These are phyloP conservation scores for Lenzites betulinus DNA, from an alignment of 768 basidiomycete genomes.

Conservation along the genomic window DNA sequence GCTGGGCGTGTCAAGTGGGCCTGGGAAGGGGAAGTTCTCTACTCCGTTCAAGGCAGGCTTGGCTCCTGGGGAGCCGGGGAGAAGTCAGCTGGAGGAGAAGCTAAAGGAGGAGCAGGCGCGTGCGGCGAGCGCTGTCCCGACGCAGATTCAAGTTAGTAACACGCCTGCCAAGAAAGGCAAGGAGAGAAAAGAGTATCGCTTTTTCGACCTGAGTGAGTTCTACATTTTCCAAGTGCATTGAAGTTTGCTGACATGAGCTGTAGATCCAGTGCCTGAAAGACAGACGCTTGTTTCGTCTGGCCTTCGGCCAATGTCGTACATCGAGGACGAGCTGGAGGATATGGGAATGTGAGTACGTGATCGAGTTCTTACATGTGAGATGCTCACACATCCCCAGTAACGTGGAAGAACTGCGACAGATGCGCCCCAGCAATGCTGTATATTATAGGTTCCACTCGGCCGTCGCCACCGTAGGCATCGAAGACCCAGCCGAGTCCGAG, in stretches of 20 bases:
- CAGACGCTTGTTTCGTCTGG: conserved; percentile 24
- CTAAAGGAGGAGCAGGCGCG: conserved; percentile 2
- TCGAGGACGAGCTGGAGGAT: conserved; percentile 21
- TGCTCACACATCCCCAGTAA: conserved; percentile 40
- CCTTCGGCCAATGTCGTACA: conserved; percentile 25
- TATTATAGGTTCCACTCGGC: conserved; percentile 60
- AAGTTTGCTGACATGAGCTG: background rate
- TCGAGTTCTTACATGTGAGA: no score
- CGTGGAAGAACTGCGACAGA: conserved; percentile 50
- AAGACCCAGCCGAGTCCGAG: conserved; percentile 13
- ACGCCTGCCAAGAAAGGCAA: conserved; percentile 18
- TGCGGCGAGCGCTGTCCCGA: background rate
- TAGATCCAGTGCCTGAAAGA: conserved; percentile 19
- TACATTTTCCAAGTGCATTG: background rate
- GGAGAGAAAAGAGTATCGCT: conserved; percentile 20
- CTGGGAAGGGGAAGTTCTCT: conserved; percentile 26
- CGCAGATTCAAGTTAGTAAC: background rate
- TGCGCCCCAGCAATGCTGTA: conserved; percentile 54
- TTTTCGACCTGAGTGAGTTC: conserved; percentile 26
- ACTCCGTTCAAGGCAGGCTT: conserved; percentile 37
- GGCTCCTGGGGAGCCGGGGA: conserved; percentile 31
- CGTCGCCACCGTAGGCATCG: background rate
- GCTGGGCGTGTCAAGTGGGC: background rate
- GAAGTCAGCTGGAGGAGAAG: conserved; percentile 20
- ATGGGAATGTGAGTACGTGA: conserved; percentile 28